phyloP scores from a whole-genome alignment of 148 eudicot genomes.

The Diospyros lotus region DNA sequence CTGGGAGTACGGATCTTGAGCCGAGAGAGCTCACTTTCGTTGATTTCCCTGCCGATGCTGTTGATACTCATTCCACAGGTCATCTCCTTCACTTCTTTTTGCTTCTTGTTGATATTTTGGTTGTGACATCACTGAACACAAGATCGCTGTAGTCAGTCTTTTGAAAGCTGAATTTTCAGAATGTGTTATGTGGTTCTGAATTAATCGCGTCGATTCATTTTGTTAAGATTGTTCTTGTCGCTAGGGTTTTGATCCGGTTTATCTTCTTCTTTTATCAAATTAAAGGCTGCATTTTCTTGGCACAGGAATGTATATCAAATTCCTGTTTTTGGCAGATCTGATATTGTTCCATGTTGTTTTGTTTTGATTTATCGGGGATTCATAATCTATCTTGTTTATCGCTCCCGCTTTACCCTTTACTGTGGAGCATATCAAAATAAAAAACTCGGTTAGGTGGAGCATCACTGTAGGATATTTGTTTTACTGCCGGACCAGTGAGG shows the following conservation, averaged over 20 bases:
- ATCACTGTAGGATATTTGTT: too few species aligned
- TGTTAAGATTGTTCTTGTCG: neutral
- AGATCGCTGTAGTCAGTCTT: neutral
- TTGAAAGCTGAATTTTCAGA: neutral
- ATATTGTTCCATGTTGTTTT: too few species aligned
- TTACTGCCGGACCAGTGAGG: too few species aligned
- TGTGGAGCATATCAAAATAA: too few species aligned
- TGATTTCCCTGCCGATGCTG: slow-evolving; percentile 1
- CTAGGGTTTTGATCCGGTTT: neutral
- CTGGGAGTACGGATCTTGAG: slow-evolving; percentile 5
- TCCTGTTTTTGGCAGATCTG: neutral
- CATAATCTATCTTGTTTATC: too few species aligned
- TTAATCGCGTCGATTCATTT: neutral
- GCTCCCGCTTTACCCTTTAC: too few species aligned
- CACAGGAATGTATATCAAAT: neutral
- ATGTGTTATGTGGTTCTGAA: neutral
- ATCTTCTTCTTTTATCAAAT: neutral
- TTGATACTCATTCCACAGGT: slow-evolving; percentile 6
- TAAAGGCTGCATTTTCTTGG: neutral
- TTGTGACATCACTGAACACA: neutral
- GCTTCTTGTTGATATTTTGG: neutral
- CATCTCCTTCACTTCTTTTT: neutral
- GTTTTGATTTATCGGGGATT: too few species aligned
- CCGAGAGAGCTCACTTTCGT: slow-evolving; percentile 1
- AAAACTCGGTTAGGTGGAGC: too few species aligned